Percentiles rank a stretch among this genome's conserved stretches.
These are phyloP conservation scores for Russula vinacea DNA, from an alignment of 768 basidiomycete species.

Conservation along the genomic window DNA sequence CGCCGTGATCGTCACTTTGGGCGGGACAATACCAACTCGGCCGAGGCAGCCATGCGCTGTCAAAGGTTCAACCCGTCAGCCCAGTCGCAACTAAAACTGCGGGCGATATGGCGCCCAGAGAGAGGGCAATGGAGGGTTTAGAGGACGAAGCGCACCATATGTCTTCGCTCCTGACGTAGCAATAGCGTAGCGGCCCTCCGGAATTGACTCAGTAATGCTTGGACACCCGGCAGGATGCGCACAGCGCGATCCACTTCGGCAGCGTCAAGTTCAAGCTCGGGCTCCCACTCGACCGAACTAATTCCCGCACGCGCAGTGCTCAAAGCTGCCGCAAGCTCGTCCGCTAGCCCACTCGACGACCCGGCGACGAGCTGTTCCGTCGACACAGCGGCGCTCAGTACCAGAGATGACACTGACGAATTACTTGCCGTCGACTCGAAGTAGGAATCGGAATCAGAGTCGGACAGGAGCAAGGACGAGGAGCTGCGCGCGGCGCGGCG, in stretches of 20 bases:
- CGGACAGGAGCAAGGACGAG: slow-evolving; percentile 35
- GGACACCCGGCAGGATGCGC: slow-evolving; percentile 68
- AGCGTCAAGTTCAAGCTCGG: slow-evolving; percentile 42
- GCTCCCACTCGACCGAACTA: slow-evolving; percentile 49
- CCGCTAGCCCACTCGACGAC: neutral
- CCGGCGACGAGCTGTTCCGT: neutral
- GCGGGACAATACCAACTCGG: slow-evolving; percentile 65
- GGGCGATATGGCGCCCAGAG: neutral
- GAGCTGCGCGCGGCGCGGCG: slow-evolving; percentile 42
- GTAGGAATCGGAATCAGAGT: slow-evolving; percentile 43
- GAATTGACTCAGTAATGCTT: slow-evolving; percentile 62
- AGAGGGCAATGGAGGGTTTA: neutral
- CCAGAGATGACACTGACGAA: slow-evolving; percentile 44
- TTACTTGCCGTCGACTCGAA: slow-evolving; percentile 41
- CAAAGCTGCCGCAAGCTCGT: neutral
- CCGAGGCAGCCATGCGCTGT: slow-evolving; percentile 65
- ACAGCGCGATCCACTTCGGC: slow-evolving; percentile 58
- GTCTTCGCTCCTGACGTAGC: slow-evolving; percentile 74
- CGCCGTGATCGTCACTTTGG: slow-evolving; percentile 68
- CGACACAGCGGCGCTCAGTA: slow-evolving; percentile 3
- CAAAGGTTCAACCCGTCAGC: slow-evolving; percentile 23
- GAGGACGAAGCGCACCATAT: slow-evolving; percentile 44
- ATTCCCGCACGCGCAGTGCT: slow-evolving; percentile 20
- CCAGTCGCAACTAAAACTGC: slow-evolving; percentile 15
- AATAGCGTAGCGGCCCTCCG: slow-evolving; percentile 63